Evolutionary conservation across 352 stramenopile genomes (phyloP), one percentile per base, ranked within the genome.

Genomic region (Pythium rishiriense): DNA sequence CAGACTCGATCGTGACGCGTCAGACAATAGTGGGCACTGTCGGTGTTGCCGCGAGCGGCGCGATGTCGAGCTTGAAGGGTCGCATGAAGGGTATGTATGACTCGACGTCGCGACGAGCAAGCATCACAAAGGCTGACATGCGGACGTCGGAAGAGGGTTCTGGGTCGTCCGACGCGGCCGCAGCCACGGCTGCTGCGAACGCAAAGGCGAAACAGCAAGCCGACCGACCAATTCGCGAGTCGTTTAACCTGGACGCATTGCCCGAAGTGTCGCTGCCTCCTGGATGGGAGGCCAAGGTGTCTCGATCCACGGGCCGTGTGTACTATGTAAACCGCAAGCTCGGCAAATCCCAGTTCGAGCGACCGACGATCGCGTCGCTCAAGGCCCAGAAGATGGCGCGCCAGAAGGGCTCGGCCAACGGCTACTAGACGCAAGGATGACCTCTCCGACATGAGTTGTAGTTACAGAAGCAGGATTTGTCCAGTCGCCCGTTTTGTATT

Each of bases 321-420:
- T 95, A 95, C 75, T 95, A 95, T 69, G 84, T 93, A 50, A 95
- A 95, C 74, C 85, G 84, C 60, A 91, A 91, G 79, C 76, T 93
- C 8, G 82, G 84, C 64, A 90, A 93, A 66, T 93, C 86, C 12
- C 86, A 95, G 75, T 95, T 92, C 46, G 85, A 93, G 56, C 83
- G 83, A 31, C 86, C 86, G 42, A 93, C 86, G 63, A 79, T 95
- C 50, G 86, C 86, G 56, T 93, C 84, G 41, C 72, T 95, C 52
- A 95, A 93, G 81, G 83, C 83, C 43, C 79, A 88, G 76, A 93
- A 90, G 69, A 56, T 91, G 60, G 83, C 83, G 56, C 81, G 84
- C 43, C 81, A 91, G 60, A 90, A 90, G 69, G 81, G 60, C 21
- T 28, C 42, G 42, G 61, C 35, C 0, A 60, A 56, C 26, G 56